Conservation (phyloP, 257 asterid species). For the Solanum virginianum region DNA sequence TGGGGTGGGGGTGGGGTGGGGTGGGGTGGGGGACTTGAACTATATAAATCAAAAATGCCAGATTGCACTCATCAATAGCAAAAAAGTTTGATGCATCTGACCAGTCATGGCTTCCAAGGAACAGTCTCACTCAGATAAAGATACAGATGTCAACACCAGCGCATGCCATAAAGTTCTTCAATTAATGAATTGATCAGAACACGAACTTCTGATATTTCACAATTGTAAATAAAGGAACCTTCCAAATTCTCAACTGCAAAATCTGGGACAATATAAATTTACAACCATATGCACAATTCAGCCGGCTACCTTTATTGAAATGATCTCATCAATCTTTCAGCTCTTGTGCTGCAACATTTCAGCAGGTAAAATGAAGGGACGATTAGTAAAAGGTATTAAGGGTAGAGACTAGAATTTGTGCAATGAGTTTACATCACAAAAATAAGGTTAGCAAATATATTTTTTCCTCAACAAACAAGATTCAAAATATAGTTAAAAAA, state of each 20-base stretch:
- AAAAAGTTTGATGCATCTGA: not conserved
- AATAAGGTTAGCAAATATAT: not conserved
- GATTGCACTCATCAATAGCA: not conserved
- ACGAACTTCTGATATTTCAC: not conserved
- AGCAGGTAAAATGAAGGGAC: constrained; percentile 16
- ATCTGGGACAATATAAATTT: constrained; percentile 30
- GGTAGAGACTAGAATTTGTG: not conserved
- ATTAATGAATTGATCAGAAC: not conserved
- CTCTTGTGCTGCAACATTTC: constrained; percentile 76
- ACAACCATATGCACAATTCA: constrained; percentile 35
- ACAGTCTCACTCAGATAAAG: not conserved
- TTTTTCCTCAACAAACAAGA: not conserved
- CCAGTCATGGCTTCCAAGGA: not conserved
- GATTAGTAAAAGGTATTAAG: not conserved
- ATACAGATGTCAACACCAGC: not conserved
- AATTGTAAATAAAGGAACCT: constrained; percentile 26
- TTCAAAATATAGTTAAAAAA: not conserved
- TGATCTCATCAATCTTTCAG: constrained; percentile 87
- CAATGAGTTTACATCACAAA: not conserved
- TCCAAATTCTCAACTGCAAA: constrained; percentile 53
- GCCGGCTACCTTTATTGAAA: constrained; percentile 83
- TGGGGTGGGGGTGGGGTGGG: too few relatives aligned
- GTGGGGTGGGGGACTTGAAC: not conserved
- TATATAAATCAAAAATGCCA: not conserved
- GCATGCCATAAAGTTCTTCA: not conserved